Conservation (phyloP, 768 basidiomycete genomes). For the Tylopilus cervinicoccineus region DNA sequence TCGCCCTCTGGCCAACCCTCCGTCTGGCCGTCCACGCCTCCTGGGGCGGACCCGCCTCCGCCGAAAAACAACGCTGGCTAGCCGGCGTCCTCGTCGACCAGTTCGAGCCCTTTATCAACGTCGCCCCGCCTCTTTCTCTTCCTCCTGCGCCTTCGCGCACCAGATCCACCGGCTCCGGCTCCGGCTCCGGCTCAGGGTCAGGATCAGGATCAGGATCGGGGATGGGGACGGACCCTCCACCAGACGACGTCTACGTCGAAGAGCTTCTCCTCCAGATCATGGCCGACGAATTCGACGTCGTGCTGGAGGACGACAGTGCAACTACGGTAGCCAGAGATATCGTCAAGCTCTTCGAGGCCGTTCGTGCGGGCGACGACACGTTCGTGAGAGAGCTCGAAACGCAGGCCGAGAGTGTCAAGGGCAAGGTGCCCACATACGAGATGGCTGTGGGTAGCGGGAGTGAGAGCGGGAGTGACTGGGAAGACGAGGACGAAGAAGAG, state of each 20-base stretch:
- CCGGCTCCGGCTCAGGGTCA: too few species aligned
- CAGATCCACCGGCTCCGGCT: too few species aligned
- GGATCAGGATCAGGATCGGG: too few species aligned
- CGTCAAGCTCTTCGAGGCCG: slow-evolving; percentile 62
- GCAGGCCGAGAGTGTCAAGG: slow-evolving; percentile 52
- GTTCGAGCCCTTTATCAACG: slow-evolving; percentile 57
- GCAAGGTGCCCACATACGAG: slow-evolving; percentile 51
- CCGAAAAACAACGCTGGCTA: slow-evolving; percentile 80
- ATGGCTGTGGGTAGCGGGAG: slow-evolving; percentile 31
- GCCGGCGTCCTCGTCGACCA: slow-evolving; percentile 77
- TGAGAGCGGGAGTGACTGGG: slow-evolving; percentile 43
- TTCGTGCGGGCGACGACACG: slow-evolving; percentile 40
- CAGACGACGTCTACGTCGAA: slow-evolving; percentile 77
- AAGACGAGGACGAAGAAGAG: slow-evolving; percentile 31
- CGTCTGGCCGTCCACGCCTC: slow-evolving; percentile 78
- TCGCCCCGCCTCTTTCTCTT: slow-evolving; percentile 18
- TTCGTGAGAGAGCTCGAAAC: slow-evolving; percentile 60
- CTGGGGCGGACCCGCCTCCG: slow-evolving; percentile 80
- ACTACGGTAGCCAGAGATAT: slow-evolving; percentile 71
- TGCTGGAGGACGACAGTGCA: slow-evolving; percentile 82
- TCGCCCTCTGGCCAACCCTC: slow-evolving; percentile 82
- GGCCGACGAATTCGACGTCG: slow-evolving; percentile 81
- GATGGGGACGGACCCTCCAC: slow-evolving; percentile 9
- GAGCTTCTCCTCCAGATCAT: slow-evolving; percentile 79
- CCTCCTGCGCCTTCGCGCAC: not conserved